Conservation (phyloP, 257 asterid species). For the Lycium barbarum region DNA sequence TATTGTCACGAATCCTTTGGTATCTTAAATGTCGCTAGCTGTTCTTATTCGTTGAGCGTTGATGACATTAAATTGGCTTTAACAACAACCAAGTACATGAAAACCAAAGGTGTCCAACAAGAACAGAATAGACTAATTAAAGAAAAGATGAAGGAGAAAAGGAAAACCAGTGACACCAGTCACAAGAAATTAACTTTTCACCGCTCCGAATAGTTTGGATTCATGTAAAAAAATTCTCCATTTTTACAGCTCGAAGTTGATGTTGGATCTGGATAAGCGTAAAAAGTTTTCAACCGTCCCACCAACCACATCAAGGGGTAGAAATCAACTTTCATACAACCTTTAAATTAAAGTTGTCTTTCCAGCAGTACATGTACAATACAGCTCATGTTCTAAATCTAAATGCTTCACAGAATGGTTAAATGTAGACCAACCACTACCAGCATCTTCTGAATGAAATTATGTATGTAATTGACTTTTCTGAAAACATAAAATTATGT, state of each 20-base stretch:
- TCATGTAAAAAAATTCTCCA: background rate
- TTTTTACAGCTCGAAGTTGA: background rate
- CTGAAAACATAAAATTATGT: background rate
- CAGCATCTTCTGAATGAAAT: background rate
- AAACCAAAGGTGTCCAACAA: background rate
- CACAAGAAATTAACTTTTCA: background rate
- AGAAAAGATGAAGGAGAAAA: background rate
- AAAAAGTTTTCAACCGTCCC: background rate
- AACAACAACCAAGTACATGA: background rate
- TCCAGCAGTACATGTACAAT: background rate
- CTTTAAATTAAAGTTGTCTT: background rate
- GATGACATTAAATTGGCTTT: conserved; percentile 8
- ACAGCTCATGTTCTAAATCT: conserved; percentile 21
- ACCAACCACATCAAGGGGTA: background rate
- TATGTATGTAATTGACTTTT: background rate
- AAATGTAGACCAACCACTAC: background rate
- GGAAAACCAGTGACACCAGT: background rate
- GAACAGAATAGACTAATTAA: background rate
- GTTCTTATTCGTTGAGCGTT: conserved; percentile 4
- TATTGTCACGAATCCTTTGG: conserved; percentile 21
- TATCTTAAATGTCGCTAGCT: background rate
- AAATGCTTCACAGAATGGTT: background rate
- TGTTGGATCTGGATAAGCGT: background rate
- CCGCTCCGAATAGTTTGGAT: background rate
- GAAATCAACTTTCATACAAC: background rate